phyloP scores from a whole-genome alignment of 805 yeast genomes.

The Ogataea salicorniae region DNA sequence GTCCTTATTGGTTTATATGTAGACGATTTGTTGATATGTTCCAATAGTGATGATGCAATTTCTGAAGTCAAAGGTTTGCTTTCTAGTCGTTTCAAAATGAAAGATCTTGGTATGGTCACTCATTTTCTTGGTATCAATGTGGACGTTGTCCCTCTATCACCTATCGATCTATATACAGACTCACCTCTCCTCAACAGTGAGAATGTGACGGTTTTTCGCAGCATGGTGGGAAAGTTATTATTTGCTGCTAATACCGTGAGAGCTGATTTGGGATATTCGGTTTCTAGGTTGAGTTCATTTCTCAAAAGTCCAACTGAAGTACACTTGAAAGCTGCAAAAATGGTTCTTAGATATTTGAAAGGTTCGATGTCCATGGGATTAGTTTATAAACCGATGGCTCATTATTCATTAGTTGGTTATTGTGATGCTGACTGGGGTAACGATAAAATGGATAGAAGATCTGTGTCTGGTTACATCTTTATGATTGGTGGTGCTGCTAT shows the following conservation, averaged over 20 bases:
- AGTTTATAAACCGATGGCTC: too few species aligned
- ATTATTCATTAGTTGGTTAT: conserved; percentile 5
- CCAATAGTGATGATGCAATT: not conserved
- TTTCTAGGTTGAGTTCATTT: not conserved
- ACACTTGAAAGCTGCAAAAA: conserved; percentile 5
- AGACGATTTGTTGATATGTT: not conserved
- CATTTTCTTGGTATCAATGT: conserved; percentile 3
- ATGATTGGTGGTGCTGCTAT: not conserved
- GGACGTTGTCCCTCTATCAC: not conserved
- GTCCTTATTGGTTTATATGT: conserved; percentile 1
- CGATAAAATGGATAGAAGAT: conserved; percentile 3
- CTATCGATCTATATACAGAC: not conserved
- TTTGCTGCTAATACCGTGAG: conserved; percentile 7
- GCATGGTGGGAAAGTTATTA: conserved; percentile 9
- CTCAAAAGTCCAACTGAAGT: conserved; percentile 2
- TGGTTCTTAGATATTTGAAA: conserved; percentile 10
- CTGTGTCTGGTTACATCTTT: conserved; percentile 7
- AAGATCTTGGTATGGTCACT: conserved; percentile 1
- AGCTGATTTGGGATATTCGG: not conserved
- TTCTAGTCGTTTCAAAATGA: not conserved
- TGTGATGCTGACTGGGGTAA: conserved; percentile 14
- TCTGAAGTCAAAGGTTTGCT: not conserved
- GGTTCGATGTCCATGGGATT: too few species aligned
- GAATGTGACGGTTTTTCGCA: conserved; percentile 5
- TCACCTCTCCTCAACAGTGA: not conserved